A percentile compares a stretch with the other conserved stretches of the same genome.
Conservation (phyloP, 2,329 filamentous ascomycete species). For the Penicillium griseofulvum region DNA sequence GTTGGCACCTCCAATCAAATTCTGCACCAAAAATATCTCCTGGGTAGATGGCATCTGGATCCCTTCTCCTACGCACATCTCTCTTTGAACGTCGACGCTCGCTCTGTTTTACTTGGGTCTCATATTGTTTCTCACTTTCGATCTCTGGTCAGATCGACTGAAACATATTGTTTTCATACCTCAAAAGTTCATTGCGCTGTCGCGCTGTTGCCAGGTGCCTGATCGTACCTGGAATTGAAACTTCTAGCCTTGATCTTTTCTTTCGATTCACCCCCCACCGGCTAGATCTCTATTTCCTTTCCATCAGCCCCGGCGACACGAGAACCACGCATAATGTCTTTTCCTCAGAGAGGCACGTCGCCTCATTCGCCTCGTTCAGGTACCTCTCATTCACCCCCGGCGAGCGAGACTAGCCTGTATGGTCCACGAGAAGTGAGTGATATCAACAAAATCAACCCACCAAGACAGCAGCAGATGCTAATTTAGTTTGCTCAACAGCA, state of each 20-base stretch:
- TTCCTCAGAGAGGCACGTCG: constrained; percentile 17
- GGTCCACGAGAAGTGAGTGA: constrained; percentile 16
- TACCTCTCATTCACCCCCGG: constrained; percentile 18
- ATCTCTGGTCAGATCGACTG: constrained; percentile 3
- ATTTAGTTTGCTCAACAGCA: neutral
- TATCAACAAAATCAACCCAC: neutral
- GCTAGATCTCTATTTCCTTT: neutral
- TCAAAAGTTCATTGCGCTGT: neutral
- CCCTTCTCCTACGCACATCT: neutral
- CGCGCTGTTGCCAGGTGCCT: neutral
- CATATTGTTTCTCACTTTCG: neutral
- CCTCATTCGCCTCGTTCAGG: constrained; percentile 21
- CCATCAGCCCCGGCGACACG: neutral
- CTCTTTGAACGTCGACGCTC: neutral
- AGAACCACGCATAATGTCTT: constrained; percentile 19
- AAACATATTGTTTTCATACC: neutral
- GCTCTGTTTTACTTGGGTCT: neutral
- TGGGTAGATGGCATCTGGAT: constrained; percentile 10
- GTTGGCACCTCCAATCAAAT: constrained; percentile 22
- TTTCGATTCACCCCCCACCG: neutral
- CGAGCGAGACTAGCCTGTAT: constrained; percentile 20
- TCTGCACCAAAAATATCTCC: constrained; percentile 26
- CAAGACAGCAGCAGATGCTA: neutral
- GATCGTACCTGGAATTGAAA: neutral
- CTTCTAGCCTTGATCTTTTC: neutral